phyloP scores from a whole-genome alignment of 1,284 basidiomycete species.

The Ustilago sp. region DNA sequence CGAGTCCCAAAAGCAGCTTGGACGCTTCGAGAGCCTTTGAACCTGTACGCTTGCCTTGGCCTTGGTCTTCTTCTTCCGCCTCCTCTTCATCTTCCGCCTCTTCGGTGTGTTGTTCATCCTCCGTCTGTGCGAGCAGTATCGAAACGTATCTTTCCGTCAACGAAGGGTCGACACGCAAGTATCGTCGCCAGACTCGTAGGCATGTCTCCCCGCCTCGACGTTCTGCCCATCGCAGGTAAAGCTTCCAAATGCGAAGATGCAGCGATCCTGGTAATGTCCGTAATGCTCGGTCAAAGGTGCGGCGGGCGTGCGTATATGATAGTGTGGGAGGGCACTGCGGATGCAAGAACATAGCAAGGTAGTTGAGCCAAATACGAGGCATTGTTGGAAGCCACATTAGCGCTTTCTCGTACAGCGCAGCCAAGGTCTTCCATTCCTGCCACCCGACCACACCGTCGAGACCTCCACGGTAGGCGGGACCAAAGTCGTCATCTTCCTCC shows the following conservation, averaged over 20 bases:
- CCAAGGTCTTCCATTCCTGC: conserved; percentile 91
- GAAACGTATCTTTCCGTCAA: conserved; percentile 66
- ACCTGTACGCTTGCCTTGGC: neutral
- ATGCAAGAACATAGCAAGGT: conserved; percentile 89
- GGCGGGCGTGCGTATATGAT: conserved; percentile 88
- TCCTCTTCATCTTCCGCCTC: conserved; percentile 36
- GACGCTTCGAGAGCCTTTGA: conserved; percentile 87
- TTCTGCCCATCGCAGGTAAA: conserved; percentile 96
- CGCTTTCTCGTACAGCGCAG: conserved; percentile 89
- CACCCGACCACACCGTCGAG: conserved; percentile 89
- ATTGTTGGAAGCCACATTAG: conserved; percentile 94
- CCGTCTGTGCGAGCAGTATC: conserved; percentile 56
- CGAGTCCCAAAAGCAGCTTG: conserved; percentile 86
- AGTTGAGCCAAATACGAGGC: conserved; percentile 93
- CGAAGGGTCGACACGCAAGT: conserved; percentile 75
- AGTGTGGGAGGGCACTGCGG: conserved; percentile 86
- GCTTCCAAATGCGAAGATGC: conserved; percentile 92
- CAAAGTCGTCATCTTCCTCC: conserved; percentile 76
- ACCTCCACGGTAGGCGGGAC: conserved; percentile 79
- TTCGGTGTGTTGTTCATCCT: conserved; percentile 44
- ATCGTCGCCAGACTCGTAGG: conserved; percentile 88
- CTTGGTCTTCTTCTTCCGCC: conserved; percentile 2
- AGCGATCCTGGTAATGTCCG: conserved; percentile 92
- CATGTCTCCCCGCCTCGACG: conserved; percentile 83
- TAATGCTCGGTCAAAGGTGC: conserved; percentile 93